Conservation (phyloP, 257 asterid species). For the Solanum pinnatisectum region DNA sequence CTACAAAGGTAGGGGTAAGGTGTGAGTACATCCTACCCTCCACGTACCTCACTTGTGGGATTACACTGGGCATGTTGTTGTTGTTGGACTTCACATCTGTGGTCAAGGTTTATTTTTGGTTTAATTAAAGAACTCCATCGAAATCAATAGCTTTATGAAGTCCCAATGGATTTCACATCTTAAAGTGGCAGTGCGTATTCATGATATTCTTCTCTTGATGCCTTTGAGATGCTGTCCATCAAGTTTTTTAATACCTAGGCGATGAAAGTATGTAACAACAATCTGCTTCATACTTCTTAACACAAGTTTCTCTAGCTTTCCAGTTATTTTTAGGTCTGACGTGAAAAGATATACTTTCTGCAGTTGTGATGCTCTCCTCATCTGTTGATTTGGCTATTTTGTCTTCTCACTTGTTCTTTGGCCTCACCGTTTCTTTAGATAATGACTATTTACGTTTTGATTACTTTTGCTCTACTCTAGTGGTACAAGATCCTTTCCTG, state of each 20-base stretch:
- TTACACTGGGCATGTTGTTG: background rate
- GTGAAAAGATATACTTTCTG: background rate
- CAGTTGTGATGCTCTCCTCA: background rate
- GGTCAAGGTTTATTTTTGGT: background rate
- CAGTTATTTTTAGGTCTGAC: background rate
- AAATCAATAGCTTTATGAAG: background rate
- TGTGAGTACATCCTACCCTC: background rate
- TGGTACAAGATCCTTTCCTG: background rate
- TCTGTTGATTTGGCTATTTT: background rate
- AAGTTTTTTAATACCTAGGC: background rate
- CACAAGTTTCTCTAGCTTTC: background rate
- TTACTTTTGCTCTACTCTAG: background rate
- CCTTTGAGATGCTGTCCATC: background rate
- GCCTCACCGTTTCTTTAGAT: background rate
- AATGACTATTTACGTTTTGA: background rate
- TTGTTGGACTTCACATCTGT: background rate
- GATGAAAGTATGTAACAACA: background rate
- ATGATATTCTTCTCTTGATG: background rate
- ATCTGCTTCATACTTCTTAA: background rate
- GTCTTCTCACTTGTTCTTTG: background rate
- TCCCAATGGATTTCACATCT: background rate
- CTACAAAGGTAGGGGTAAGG: background rate
- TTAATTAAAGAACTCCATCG: background rate
- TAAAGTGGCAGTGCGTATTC: background rate
- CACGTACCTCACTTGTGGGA: background rate